Evolutionary conservation across 441 rosid genomes (phyloP).

Genomic region (Adansonia madagascariensis): DNA sequence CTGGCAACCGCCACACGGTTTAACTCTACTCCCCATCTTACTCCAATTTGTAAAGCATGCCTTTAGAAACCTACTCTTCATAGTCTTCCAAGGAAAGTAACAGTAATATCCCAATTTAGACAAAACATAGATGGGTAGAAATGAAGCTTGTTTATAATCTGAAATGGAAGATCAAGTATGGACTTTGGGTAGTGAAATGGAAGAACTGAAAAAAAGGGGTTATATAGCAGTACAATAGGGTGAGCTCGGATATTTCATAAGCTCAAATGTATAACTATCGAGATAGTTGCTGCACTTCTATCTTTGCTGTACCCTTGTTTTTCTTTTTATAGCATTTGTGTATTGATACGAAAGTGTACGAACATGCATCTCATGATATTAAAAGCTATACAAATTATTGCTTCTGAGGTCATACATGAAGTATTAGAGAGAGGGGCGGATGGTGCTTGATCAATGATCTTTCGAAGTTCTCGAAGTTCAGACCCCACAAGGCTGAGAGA

Average conservation of each 20-base stretch:
- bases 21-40: not conserved
- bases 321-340: not conserved
- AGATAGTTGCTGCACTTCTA: not conserved
- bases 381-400: too few species aligned
- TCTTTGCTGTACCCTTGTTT: not conserved
- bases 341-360: not conserved
- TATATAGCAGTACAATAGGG: too few species aligned
- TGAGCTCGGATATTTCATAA: not conserved
- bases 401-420: too few species aligned
- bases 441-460: too few species aligned
- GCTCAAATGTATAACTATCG: not conserved
- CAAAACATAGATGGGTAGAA: not conserved
- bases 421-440: too few species aligned
- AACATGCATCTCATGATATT: too few species aligned
- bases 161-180: not conserved
- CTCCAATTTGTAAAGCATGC: not conserved
- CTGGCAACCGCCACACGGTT: constrained; percentile 42
- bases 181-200: not conserved
- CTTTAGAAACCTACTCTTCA: not conserved
- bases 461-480: too few species aligned
- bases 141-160: too few species aligned
- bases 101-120: not conserved
- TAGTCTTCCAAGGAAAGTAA: not conserved
- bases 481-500: too few species aligned
- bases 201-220: too few species aligned